Evolutionary conservation across 1,284 basidiomycete species (phyloP).

Genomic region (Ceratobasidium sp.): DNA sequence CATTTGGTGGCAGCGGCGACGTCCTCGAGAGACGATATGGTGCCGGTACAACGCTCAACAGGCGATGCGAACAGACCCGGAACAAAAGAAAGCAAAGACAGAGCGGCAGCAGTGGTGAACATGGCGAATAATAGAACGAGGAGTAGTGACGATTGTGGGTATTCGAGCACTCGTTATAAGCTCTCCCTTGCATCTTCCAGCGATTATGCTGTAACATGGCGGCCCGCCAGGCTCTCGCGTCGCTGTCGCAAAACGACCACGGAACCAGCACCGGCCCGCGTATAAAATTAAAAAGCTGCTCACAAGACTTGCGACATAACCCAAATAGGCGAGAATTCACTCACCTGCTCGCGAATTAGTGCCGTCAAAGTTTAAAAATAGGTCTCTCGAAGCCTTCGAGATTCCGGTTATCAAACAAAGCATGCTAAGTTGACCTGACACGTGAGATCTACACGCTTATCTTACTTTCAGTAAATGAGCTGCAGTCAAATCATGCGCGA

Average conservation of each 20-base stretch:
- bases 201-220: neutral
- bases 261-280: conserved; percentile 6
- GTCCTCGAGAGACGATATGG: conserved; percentile 37
- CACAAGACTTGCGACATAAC: neutral
- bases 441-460: neutral
- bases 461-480: neutral
- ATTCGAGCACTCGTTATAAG: neutral
- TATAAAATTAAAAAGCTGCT: neutral
- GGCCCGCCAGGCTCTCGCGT: conserved; percentile 7
- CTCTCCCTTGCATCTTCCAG: neutral
- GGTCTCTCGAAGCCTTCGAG: conserved; percentile 11
- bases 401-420: neutral
- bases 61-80: conserved; percentile 6
- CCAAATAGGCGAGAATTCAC: neutral
- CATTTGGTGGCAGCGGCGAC: conserved; percentile 39
- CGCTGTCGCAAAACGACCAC: neutral
- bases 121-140: neutral
- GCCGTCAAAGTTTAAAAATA: conserved; percentile 18
- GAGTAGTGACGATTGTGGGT: neutral
- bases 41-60: conserved; percentile 41
- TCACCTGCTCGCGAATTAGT: conserved; percentile 1
- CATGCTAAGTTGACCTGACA: neutral
- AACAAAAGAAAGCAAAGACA: conserved; percentile 15
- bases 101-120: conserved; percentile 12
- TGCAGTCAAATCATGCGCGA: neutral